A percentile compares a stretch with the other conserved stretches of the same genome.
Conservation (phyloP, 768 basidiomycete species). For the Tricholoma saponaceum region DNA sequence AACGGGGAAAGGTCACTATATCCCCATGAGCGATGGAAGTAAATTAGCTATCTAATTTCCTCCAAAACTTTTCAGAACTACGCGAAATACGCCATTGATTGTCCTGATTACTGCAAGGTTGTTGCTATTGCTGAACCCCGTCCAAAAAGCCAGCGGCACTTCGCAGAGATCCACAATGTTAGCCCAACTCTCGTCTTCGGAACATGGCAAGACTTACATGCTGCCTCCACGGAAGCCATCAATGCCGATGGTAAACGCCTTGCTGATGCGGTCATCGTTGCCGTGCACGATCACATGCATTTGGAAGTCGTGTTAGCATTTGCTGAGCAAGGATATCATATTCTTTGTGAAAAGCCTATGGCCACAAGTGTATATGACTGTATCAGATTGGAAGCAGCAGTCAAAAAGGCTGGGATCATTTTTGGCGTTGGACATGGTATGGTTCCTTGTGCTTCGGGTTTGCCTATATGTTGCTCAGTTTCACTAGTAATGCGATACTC, state of each 20-base stretch:
- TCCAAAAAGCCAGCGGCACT: constrained; percentile 53
- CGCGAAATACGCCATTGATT: constrained; percentile 52
- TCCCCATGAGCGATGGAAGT: no score
- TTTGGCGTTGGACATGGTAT: constrained; percentile 88
- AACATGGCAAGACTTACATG: constrained; percentile 66
- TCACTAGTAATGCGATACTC: constrained; percentile 79
- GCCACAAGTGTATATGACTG: constrained; percentile 73
- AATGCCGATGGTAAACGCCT: constrained; percentile 62
- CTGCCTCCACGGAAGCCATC: constrained; percentile 64
- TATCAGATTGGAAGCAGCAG: constrained; percentile 66
- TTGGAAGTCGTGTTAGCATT: constrained; percentile 70
- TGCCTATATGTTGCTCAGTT: background rate
- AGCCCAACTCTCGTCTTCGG: constrained; percentile 67
- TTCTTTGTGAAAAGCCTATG: constrained; percentile 93
- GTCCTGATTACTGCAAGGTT: constrained; percentile 66
- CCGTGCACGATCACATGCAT: constrained; percentile 81
- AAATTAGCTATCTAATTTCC: no score
- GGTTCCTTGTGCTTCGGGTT: constrained; percentile 10
- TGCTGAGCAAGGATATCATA: constrained; percentile 79
- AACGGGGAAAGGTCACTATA: constrained; percentile 64
- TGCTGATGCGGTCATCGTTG: constrained; percentile 78
- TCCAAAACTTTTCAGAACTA: constrained; percentile 57
- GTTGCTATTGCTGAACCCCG: constrained; percentile 87
- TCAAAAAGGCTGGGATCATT: constrained; percentile 65
- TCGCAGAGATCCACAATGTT: constrained; percentile 54